A percentile compares a stretch with the other conserved stretches of the same genome.
Evolutionary conservation across 2,329 filamentous ascomycete species (phyloP).

Genomic region (Mollisia scopiformis): DNA sequence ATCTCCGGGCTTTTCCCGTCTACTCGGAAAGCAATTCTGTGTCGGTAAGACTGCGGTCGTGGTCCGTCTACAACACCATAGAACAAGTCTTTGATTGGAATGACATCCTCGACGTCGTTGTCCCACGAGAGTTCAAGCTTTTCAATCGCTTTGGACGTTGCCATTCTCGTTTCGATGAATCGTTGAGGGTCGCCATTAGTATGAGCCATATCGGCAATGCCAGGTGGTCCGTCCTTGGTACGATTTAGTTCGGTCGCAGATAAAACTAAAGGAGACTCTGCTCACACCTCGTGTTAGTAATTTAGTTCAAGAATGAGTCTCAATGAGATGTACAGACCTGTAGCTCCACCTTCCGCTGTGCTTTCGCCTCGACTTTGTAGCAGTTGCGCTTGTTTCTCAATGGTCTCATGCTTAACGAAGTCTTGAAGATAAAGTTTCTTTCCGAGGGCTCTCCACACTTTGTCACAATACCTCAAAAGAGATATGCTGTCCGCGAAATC

Average conservation of each 20-base stretch:
- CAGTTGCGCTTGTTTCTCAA: constrained; percentile 1
- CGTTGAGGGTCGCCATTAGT: not conserved
- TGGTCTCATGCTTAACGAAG: not conserved
- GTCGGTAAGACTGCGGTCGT: constrained; percentile 2
- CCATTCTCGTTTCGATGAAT: not conserved
- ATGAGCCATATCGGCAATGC: not conserved
- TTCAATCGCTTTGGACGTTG: not conserved
- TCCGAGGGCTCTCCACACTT: not conserved
- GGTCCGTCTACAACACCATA: not conserved
- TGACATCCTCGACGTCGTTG: not conserved
- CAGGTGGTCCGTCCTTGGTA: not conserved
- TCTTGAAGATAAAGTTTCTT: constrained; percentile 8
- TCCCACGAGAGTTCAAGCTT: not conserved
- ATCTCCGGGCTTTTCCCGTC: not conserved
- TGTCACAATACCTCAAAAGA: constrained; percentile 6
- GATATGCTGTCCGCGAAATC: constrained; percentile 1
- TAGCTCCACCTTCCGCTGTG: not conserved
- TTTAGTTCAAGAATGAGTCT: too few species aligned
- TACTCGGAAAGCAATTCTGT: not conserved
- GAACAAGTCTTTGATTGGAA: constrained; percentile 3
- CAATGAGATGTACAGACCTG: too few species aligned
- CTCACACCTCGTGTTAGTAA: too few species aligned
- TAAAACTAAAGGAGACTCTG: not conserved
- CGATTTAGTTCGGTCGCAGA: not conserved
- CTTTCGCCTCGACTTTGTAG: not conserved